Base-by-base conservation (phyloP, 2,329 filamentous ascomycete species). In the Aspergillus persii region DNA sequence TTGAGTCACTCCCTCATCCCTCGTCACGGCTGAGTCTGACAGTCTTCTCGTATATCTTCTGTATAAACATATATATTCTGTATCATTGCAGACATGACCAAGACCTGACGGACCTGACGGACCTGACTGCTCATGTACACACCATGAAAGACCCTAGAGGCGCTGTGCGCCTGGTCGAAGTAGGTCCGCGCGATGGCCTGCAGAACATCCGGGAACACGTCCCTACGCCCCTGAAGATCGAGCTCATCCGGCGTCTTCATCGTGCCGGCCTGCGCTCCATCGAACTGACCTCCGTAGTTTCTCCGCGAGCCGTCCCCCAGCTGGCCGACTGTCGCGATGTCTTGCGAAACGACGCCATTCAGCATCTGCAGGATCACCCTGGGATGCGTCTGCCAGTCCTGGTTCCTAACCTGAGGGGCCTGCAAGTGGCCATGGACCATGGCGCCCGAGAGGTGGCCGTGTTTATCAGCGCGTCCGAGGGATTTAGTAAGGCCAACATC, bases 271-370 rank as follows among this genome's bases (percentile, higher is more conserved):
- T 95, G 47, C 78, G 79, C 5, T 87, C 87, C 3, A 94, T 96
- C 62, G 91, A 96, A 74, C 87, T 89, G 18, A 92, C 91, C 0
- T 90, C 89, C 1, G 92, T 96, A 69, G 91, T 96, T 8, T 85
- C 89, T 50, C 90, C 91, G 1, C 92, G 90, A 84, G 93, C 89
- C 85, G 88, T 93, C 53, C 91, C 92, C 3, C 92, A 95, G 81
- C 86, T 91, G 50, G 69, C 72, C 4, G 74, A 76, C 50, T 71
- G 69, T 60, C 67, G 68, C 15, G 59, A 68, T 15, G 57, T 76
- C 0, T 54, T 72, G 2, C 39, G 54, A 0, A 44, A 63, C 54
- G 15, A 54, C 0, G 27, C 12, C 1, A 59, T 72, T n/a, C 58
- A 63, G 4, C 92, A 92, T 75, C 87, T 96, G 6, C 50, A 65